Evolutionary conservation across 1,284 basidiomycete genomes (phyloP), one percentile per base, ranked within the genome.

Genomic region (Cystobasidium slooffiae): DNA sequence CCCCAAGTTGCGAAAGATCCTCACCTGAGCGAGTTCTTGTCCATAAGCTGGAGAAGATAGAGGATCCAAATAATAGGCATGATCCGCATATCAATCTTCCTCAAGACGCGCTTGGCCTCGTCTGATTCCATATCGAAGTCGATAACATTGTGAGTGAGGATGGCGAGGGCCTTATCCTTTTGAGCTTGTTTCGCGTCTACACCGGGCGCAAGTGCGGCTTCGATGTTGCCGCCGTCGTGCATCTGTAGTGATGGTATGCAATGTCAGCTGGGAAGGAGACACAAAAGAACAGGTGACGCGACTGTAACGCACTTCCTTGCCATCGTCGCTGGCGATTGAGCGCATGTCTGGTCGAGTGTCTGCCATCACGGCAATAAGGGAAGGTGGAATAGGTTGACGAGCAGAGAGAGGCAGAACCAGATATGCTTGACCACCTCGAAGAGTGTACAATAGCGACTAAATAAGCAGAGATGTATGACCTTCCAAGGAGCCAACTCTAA

Each of bases 51-150:
- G 8, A 81, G 66, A 16, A 78, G 44, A 12, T 79, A 78, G 3
- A 75, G 62, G 14, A 77, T 20, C 64, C 75, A 79, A 75, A 81
- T 78, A 8, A 82, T 67, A 0, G 81, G 81, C 72, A 82, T 72
- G 52, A 82, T 73, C 41, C 78, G 52, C 61, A 43, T 16, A 76
- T 82, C 81, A 62, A 82, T 78, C 74, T 82, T 82, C 55, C 78
- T 74, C 1, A 81, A 64, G 3, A 81, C 77, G 3, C 61, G 62
- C n/a, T 72, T 70, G 53, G 70, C 67, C 47, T 81, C 81, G 3
- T 43, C 56, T 3, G 61, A 63, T 10, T 63, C 18, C 14, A 16
- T 9, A 24, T 63, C 61, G 22, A 46, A 63, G 22, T 63, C 61
- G n/a, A 63, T 24, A 46, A n/a, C 16, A 49, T 63, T 44, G 12